phyloP scores from a whole-genome alignment of 2,329 filamentous ascomycete genomes.

The Exophiala sp. region DNA sequence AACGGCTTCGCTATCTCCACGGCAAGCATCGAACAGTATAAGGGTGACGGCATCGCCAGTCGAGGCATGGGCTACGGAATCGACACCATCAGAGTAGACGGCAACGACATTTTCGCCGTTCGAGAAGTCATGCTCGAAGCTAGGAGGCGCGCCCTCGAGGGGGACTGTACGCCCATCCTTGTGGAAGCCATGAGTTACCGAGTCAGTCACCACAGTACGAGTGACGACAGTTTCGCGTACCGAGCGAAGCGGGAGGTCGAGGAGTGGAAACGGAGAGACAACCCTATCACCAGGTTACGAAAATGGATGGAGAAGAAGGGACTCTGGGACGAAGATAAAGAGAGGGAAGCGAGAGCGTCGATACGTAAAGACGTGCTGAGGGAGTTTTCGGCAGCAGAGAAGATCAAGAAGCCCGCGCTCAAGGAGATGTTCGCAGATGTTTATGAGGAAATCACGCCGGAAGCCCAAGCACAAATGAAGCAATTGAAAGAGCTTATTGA shows the following conservation, averaged over 20 bases:
- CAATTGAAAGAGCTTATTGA: conserved; percentile 73
- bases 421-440: conserved; percentile 73
- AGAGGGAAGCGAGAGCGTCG: conserved; percentile 65
- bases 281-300: conserved; percentile 76
- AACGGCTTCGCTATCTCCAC: conserved; percentile 92
- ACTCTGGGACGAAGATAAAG: conserved; percentile 79
- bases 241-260: conserved; percentile 89
- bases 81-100: conserved; percentile 85
- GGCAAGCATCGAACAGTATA: conserved; percentile 84
- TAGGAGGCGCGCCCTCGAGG: conserved; percentile 70
- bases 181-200: conserved; percentile 98
- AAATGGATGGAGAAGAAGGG: conserved; percentile 86
- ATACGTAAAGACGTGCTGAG: conserved; percentile 72
- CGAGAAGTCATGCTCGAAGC: conserved; percentile 75
- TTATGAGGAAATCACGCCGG: conserved; percentile 82
- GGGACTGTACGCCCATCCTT: conserved; percentile 77
- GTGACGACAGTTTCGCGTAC: conserved; percentile 95
- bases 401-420: conserved; percentile 53
- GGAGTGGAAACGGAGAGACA: conserved; percentile 88
- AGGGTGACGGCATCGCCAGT: conserved; percentile 85
- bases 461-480: conserved; percentile 69
- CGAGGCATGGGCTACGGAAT: conserved; percentile 90
- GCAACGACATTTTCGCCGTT: conserved; percentile 91
- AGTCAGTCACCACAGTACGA: conserved; percentile 96
- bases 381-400: conserved; percentile 72